A percentile compares a stretch with the other conserved stretches of the same genome.
Evolutionary conservation across 192 early-diverging fungal species (phyloP).

Genomic region (Lobosporangium transversale): DNA sequence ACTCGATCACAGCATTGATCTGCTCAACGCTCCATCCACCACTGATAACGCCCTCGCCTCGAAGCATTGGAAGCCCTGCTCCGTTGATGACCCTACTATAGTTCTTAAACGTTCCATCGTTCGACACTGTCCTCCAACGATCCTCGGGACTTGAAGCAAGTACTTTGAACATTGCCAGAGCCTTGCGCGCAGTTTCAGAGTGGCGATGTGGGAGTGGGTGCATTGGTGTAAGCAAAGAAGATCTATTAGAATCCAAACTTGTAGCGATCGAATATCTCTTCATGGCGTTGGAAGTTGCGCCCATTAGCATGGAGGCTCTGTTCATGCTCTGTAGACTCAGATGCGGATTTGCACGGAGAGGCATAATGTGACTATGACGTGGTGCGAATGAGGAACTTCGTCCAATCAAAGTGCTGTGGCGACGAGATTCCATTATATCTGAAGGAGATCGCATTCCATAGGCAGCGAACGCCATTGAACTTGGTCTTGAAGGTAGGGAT

Average conservation of each 20-base stretch:
- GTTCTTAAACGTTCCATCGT: constrained; percentile 57
- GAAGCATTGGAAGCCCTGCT: constrained; percentile 56
- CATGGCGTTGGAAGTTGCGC: constrained; percentile 2
- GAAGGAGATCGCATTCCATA: constrained; percentile 43
- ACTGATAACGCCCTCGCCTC: constrained; percentile 59
- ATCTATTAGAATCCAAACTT: constrained; percentile 44
- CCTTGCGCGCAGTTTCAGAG: constrained; percentile 48
- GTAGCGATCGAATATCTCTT: constrained; percentile 37
- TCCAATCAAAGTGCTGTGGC: constrained; percentile 31
- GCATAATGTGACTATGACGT: constrained; percentile 34
- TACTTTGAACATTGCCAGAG: constrained; percentile 57
- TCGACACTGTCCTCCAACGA: constrained; percentile 61
- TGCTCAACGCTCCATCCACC: constrained; percentile 65
- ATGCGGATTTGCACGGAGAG: constrained; percentile 26
- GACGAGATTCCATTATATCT: constrained; percentile 48
- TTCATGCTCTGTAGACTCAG: constrained; percentile 10
- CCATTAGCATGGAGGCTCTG: constrained; percentile 6
- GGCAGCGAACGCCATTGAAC: constrained; percentile 42
- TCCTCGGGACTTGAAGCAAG: constrained; percentile 48
- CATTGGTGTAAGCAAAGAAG: constrained; percentile 13
- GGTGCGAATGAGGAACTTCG: constrained; percentile 42
- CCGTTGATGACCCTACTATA: constrained; percentile 56
- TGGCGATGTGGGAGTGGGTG: constrained; percentile 46
- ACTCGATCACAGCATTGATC: constrained; percentile 59
- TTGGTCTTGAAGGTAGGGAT: constrained; percentile 19